Conservation (phyloP, 306 rosid genomes). For the Cucurbita pepo region DNA sequence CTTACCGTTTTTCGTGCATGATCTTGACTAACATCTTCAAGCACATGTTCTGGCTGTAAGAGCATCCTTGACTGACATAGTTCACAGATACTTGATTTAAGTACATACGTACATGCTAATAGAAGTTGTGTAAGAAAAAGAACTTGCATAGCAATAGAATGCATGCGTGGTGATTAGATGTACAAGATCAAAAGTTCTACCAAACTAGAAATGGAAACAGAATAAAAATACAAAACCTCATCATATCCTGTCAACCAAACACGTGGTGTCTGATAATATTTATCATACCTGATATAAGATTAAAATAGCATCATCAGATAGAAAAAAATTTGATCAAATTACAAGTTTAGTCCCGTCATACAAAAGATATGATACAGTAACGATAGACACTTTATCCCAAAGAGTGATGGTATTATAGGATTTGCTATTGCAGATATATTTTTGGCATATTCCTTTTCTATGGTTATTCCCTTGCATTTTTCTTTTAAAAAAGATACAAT, state of each 20-base stretch:
- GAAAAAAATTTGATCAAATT: no score
- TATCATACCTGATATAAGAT: conserved; percentile 51
- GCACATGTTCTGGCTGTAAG: conserved; percentile 78
- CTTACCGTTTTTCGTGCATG: conserved; percentile 95
- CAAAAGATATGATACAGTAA: not conserved
- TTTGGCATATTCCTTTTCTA: not conserved
- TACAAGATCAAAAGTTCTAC: not conserved
- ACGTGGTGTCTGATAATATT: conserved; percentile 95
- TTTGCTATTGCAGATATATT: not conserved
- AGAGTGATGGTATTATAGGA: not conserved
- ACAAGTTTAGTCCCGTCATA: no score
- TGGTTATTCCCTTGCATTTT: not conserved
- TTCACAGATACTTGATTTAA: not conserved
- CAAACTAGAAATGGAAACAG: not conserved
- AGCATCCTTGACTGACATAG: conserved; percentile 69
- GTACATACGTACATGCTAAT: not conserved
- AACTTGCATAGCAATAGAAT: not conserved
- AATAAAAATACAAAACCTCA: conserved; percentile 42
- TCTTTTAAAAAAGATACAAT: no score
- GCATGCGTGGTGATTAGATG: not conserved
- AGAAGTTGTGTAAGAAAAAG: not conserved
- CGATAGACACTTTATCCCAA: not conserved
- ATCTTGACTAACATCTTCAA: conserved; percentile 96
- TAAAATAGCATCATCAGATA: conserved; percentile 3
- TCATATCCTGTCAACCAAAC: conserved; percentile 99